These are phyloP conservation scores for Salix caprea DNA, from an alignment of 345 rosid genomes.

Conservation along the genomic window DNA sequence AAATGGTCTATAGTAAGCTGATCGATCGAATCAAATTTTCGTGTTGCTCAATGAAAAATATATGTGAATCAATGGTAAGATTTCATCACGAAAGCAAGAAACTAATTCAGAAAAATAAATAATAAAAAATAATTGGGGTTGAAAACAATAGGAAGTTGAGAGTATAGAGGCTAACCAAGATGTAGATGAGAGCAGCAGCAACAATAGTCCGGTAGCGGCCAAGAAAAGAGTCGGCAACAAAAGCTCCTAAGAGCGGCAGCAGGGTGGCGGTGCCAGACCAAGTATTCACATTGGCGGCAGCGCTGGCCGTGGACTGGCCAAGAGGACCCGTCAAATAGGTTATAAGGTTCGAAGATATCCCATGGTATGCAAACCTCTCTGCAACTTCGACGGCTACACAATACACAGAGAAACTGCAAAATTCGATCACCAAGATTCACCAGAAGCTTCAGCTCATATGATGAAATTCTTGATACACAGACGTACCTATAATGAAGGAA, in stretches of 20 bases:
- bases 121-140: too few species aligned
- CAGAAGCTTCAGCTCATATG: too few species aligned
- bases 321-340: not conserved
- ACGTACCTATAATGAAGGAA: constrained; percentile 2
- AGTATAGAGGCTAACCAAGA: not conserved
- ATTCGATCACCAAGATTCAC: not conserved
- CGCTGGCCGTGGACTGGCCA: constrained; percentile 3
- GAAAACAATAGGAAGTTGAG: not conserved
- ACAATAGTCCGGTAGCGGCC: constrained; percentile 7
- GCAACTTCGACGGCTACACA: not conserved
- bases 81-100: too few species aligned
- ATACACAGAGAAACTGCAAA: not conserved
- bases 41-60: not conserved
- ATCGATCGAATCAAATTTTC: too few species aligned
- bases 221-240: constrained; percentile 13
- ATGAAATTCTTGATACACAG: too few species aligned
- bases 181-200: not conserved
- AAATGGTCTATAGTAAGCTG: too few species aligned
- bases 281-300: constrained; percentile 3
- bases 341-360: constrained; percentile 3
- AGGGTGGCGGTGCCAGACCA: constrained; percentile 3
- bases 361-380: constrained; percentile 6
- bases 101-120: too few species aligned
- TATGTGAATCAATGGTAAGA: too few species aligned
- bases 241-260: constrained; percentile 2